Conservation (phyloP, 2,329 filamentous ascomycete genomes). For the Penicillium oxalicum region DNA sequence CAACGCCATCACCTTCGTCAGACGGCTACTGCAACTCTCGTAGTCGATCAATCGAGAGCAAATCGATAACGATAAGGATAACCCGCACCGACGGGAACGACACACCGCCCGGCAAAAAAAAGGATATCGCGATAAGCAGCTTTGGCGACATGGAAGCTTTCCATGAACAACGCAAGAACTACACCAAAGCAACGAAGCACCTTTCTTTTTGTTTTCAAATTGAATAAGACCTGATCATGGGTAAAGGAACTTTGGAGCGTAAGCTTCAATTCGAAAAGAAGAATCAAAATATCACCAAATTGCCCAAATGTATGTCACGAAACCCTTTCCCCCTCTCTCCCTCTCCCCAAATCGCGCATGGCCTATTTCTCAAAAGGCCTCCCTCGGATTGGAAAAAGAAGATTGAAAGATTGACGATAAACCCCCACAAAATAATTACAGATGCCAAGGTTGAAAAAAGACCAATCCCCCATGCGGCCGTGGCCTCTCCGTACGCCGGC, state of each 20-base stretch:
- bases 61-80: background rate
- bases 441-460: constrained; percentile 50
- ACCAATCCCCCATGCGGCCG: constrained; percentile 52
- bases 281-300: constrained; percentile 31
- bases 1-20: no score
- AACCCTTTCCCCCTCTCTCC: background rate
- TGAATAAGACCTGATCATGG: constrained; percentile 10
- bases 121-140: background rate
- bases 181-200: background rate
- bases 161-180: no score
- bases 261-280: constrained; percentile 36
- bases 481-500: constrained; percentile 50
- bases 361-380: no score
- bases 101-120: constrained; percentile 2
- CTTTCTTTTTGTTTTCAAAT: background rate
- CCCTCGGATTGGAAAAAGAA: no score
- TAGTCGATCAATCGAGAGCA: no score
- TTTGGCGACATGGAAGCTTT: background rate
- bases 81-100: background rate
- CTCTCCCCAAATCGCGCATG: background rate
- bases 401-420: background rate
- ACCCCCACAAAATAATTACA: constrained; percentile 15
- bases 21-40: no score
- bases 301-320: constrained; percentile 31
- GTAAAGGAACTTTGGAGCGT: constrained; percentile 19